Evolutionary conservation across 179 eudicot species (phyloP), one percentile per base, ranked within the genome.

Genomic region (Camellia oleifera): DNA sequence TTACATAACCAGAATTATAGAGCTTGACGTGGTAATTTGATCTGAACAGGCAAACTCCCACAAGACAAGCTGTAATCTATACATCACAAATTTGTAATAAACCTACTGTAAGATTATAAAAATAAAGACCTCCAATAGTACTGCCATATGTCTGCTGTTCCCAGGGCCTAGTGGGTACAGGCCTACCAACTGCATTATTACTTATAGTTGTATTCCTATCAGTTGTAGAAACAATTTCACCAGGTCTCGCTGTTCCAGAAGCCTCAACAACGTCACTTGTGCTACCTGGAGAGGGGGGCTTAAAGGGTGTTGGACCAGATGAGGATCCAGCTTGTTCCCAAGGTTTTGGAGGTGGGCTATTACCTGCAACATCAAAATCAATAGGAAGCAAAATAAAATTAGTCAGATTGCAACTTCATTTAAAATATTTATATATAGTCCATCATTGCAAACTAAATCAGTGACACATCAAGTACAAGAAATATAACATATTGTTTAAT

Each of bases 151-250:
- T 90, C 74, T 72, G 92, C 65, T 85, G 94, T 87, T 91, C 94
- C 99, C 98, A 96, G 14, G 99, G 99, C 85, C 99, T 91, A 42
- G 98, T 14, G 15, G 99, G 99, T 17, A 96, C 87, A 72, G 98
- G 92, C 85, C 97, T 90, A 60, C 90, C 96, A 81, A 89, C 86
- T 64, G 91, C 84, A 76, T 89, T 94, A 40, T 82, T 88, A 74
- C 88, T 92, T 9, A 82, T 85, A 76, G 84, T 18, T 72, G 78
- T 78, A 74, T 60, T 91, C 78, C 90, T 83, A 78, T 90, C 79
- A 57, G 94, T 76, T 64, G 90, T 82, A 9, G 97, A 81, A 75
- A 94, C 97, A 15, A 92, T 88, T 82, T 96, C 99, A 80, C 98
- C 99, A 40, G 99, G 99, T 58, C 81, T 88, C 32, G 96, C 97